Percentiles rank a stretch among this genome's conserved stretches.
These are phyloP conservation scores for Combretum micranthum DNA, from an alignment of 345 rosid genomes.

Conservation along the genomic window DNA sequence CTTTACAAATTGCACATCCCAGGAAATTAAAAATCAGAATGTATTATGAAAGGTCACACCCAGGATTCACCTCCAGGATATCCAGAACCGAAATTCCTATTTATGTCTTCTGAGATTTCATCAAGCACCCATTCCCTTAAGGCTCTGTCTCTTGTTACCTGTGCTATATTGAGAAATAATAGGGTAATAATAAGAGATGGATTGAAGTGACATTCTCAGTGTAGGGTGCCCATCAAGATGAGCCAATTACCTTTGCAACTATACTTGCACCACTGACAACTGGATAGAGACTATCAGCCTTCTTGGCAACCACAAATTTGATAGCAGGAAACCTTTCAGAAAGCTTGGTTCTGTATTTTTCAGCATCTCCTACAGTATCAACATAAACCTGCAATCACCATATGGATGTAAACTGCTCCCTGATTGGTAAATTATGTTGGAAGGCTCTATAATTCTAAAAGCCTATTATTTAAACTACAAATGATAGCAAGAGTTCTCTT, in stretches of 20 bases:
- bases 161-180: conserved; percentile 9
- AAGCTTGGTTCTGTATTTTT: conserved; percentile 70
- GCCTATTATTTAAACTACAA: too few relatives aligned
- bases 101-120: conserved; percentile 67
- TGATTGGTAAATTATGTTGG: too few relatives aligned
- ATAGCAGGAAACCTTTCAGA: conserved; percentile 74
- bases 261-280: conserved; percentile 96
- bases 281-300: conserved; percentile 95
- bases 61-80: conserved; percentile 78
- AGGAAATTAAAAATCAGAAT: background rate
- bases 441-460: too few relatives aligned
- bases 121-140: conserved; percentile 73
- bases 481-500: too few relatives aligned
- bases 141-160: conserved; percentile 95
- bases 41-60: background rate
- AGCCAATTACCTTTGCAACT: conserved; percentile 76
- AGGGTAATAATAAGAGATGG: background rate
- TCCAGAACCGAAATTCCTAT: conserved; percentile 85
- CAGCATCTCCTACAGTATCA: conserved; percentile 92
- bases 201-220: background rate
- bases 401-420: too few relatives aligned
- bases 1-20: background rate
- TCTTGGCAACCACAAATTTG: conserved; percentile 86
- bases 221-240: background rate
- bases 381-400: conserved; percentile 53